These are phyloP conservation scores for Pseudonitzschia delicatissima DNA, from an alignment of 108 stramenopile species.

Conservation along the genomic window DNA sequence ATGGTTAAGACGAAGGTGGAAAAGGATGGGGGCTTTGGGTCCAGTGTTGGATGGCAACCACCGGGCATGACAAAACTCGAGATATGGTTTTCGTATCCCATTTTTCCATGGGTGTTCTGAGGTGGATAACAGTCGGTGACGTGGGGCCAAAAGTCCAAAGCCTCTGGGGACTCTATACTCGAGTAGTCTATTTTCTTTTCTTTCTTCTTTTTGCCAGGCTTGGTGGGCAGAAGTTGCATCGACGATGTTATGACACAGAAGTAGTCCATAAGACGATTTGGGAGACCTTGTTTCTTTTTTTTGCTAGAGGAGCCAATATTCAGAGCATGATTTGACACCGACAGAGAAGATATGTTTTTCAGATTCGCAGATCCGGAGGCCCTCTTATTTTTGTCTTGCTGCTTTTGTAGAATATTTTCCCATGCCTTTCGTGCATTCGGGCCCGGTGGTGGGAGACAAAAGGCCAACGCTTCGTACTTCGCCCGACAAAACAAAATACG, in stretches of 20 bases:
- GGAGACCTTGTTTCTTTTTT: neutral
- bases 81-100: slow-evolving; percentile 70
- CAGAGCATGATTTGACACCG: slow-evolving; percentile 1
- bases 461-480: slow-evolving; percentile 60
- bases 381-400: slow-evolving; percentile 5
- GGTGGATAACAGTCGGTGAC: slow-evolving; percentile 71
- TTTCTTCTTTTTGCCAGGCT: slow-evolving; percentile 1
- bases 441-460: slow-evolving; percentile 51
- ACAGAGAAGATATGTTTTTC: slow-evolving; percentile 14
- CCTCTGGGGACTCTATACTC: slow-evolving; percentile 28
- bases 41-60: slow-evolving; percentile 44
- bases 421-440: slow-evolving; percentile 33
- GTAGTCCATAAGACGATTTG: slow-evolving; percentile 58
- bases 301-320: neutral
- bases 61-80: slow-evolving; percentile 71
- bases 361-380: slow-evolving; percentile 11
- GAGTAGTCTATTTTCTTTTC: slow-evolving; percentile 17
- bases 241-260: slow-evolving; percentile 56
- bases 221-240: slow-evolving; percentile 27
- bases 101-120: slow-evolving; percentile 40
- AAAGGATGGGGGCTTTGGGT: slow-evolving; percentile 51
- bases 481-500: slow-evolving; percentile 50
- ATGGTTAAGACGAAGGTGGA: slow-evolving; percentile 81
- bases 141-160: slow-evolving; percentile 48
- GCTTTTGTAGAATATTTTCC: slow-evolving; percentile 23